Conservation (phyloP, 2,329 filamentous ascomycete genomes). For the Alternaria triticimaculans region DNA sequence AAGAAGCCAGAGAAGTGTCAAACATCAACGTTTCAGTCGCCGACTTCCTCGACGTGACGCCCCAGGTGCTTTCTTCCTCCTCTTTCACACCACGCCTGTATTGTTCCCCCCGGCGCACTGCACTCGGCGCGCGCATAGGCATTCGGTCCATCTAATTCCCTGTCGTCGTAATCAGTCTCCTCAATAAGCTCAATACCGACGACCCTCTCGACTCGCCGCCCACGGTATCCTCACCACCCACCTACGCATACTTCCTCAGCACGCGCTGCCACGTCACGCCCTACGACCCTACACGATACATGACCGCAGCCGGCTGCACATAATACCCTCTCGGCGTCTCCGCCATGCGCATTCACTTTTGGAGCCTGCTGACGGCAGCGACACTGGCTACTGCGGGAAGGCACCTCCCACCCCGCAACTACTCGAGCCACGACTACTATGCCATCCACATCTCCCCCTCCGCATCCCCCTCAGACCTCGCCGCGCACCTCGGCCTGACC, state of each 20-base stretch:
- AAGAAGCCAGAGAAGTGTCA: constrained; percentile 6
- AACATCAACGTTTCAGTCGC: constrained; percentile 12
- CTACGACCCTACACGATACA: constrained; percentile 11
- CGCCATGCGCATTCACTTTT: constrained; percentile 54
- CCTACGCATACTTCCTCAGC: background rate
- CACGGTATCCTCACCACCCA: constrained; percentile 15
- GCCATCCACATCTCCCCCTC: constrained; percentile 79
- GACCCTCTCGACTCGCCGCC: constrained; percentile 11
- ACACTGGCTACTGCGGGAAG: constrained; percentile 37
- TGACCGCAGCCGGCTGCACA: constrained; percentile 24
- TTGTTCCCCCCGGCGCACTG: constrained; percentile 1
- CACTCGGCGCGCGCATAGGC: background rate
- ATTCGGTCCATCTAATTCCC: background rate
- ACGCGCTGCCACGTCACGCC: background rate
- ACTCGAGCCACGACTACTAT: constrained; percentile 88
- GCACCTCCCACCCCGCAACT: constrained; percentile 67
- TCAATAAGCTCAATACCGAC: constrained; percentile 20
- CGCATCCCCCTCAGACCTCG: constrained; percentile 71
- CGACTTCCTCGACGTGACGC: background rate
- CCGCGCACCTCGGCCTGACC: constrained; percentile 73
- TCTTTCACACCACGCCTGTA: background rate
- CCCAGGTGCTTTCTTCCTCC: background rate
- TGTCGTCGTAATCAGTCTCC: constrained; percentile 13
- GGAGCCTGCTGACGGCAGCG: constrained; percentile 45
- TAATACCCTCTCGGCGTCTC: constrained; percentile 13